Conservation (phyloP, 805 yeast genomes). For the Candida vaughaniae region DNA sequence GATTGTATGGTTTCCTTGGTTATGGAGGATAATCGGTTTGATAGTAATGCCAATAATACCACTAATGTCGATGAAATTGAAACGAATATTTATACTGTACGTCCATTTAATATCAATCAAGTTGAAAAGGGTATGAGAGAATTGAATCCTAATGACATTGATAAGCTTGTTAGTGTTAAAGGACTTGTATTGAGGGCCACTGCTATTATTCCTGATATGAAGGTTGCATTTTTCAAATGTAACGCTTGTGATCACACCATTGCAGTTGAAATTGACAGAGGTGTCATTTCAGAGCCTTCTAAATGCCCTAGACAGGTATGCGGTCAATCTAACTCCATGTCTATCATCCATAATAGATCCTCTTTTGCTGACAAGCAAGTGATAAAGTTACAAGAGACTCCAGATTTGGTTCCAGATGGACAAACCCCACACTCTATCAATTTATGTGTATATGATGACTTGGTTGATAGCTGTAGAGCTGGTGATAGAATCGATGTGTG, state of each 20-base stretch:
- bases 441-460: slow-evolving; percentile 90
- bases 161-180: slow-evolving; percentile 85
- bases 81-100: slow-evolving; percentile 75
- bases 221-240: slow-evolving; percentile 93
- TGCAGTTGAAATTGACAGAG: slow-evolving; percentile 90
- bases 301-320: slow-evolving; percentile 90
- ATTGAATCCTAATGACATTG: slow-evolving; percentile 90
- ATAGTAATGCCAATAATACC: slow-evolving; percentile 21
- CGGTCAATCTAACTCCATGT: slow-evolving; percentile 82
- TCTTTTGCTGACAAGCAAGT: slow-evolving; percentile 95
- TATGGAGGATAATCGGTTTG: slow-evolving; percentile 41
- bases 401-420: slow-evolving; percentile 95
- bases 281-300: slow-evolving; percentile 89
- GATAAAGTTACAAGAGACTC: slow-evolving; percentile 90
- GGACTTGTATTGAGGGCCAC: slow-evolving; percentile 89
- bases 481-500: slow-evolving; percentile 96
- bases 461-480: slow-evolving; percentile 91
- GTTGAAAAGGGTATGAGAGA: slow-evolving; percentile 81
- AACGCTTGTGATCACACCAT: slow-evolving; percentile 91
- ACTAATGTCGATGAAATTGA: slow-evolving; percentile 67
- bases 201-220: slow-evolving; percentile 95
- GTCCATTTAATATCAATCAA: slow-evolving; percentile 82
- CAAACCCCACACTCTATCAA: slow-evolving; percentile 98
- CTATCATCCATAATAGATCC: slow-evolving; percentile 86
- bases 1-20: slow-evolving; percentile 81